These are phyloP conservation scores for Teratosphaeria viscida DNA, from an alignment of 2,329 filamentous ascomycete species.

Conservation along the genomic window DNA sequence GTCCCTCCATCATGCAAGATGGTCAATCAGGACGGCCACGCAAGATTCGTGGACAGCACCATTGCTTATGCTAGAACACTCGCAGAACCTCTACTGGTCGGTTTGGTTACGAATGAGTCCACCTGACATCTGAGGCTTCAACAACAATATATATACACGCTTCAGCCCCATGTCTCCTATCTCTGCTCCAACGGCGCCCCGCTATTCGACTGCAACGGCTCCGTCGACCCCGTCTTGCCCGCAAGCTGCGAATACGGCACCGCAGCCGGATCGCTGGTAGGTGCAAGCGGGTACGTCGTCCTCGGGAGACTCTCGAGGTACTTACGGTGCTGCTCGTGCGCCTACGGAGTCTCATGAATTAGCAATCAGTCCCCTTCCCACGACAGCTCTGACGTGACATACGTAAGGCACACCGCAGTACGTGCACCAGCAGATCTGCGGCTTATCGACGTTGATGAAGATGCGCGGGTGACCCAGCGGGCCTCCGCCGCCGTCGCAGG, in stretches of 20 bases:
- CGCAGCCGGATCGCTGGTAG: constrained; percentile 49
- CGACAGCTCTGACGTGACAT: constrained; percentile 32
- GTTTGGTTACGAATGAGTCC: neutral
- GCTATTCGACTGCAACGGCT: constrained; percentile 43
- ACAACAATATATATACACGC: neutral
- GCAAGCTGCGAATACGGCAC: constrained; percentile 38
- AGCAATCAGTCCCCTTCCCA: neutral
- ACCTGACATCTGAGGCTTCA: neutral
- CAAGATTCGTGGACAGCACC: no score
- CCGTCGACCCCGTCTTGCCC: constrained; percentile 22
- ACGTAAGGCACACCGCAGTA: constrained; percentile 95
- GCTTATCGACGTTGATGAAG: constrained; percentile 98
- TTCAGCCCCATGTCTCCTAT: constrained; percentile 28
- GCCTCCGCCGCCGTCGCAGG: constrained; percentile 87
- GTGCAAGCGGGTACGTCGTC: constrained; percentile 59
- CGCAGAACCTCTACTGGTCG: no score
- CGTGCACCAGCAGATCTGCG: constrained; percentile 77
- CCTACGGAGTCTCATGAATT: constrained; percentile 43
- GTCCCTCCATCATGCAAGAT: no score
- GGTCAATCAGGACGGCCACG: no score
- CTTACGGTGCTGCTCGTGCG: constrained; percentile 77
- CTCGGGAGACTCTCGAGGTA: constrained; percentile 72
- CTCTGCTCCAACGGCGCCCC: constrained; percentile 50
- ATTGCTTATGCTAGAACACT: no score
- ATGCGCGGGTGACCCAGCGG: constrained; percentile 82